phyloP scores from a whole-genome alignment of 139 green algal species.

The Tetradesmus obliquus region DNA sequence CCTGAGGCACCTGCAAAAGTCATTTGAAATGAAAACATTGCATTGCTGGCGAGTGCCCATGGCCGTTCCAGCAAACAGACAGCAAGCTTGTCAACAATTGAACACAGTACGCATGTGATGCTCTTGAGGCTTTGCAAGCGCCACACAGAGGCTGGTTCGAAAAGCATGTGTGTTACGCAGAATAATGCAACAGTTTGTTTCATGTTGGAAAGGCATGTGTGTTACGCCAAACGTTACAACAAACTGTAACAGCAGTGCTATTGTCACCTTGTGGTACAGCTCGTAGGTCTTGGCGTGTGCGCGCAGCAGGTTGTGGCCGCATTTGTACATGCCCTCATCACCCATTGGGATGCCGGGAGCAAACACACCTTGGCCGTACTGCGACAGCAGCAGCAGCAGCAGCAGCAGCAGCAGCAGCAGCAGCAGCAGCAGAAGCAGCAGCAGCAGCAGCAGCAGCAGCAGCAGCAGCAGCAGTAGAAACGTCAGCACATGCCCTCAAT shows the following conservation, averaged over 20 bases:
- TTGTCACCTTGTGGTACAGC: slow-evolving; percentile 31
- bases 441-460: background rate
- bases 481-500: background rate
- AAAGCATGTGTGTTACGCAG: too few species aligned
- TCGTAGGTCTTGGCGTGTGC: slow-evolving; percentile 55
- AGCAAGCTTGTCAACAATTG: too few species aligned
- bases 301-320: slow-evolving; percentile 57
- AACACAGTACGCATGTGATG: too few species aligned
- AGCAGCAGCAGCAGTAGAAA: background rate
- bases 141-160: too few species aligned
- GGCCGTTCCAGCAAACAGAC: too few species aligned
- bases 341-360: slow-evolving; percentile 38
- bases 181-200: background rate
- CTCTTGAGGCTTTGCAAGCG: too few species aligned
- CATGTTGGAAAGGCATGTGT: background rate
- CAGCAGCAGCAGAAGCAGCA: background rate
- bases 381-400: background rate
- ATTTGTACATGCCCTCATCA: slow-evolving; percentile 27
- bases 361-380: slow-evolving; percentile 44
- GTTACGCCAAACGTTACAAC: too few species aligned
- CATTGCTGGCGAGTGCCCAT: too few species aligned
- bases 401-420: background rate
- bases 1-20: background rate
- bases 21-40: too few species aligned
- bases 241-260: too few species aligned